Evolutionary conservation across 768 basidiomycete genomes (phyloP), one percentile per base, ranked within the genome.

Genomic region (Pisolithus microcarpus): DNA sequence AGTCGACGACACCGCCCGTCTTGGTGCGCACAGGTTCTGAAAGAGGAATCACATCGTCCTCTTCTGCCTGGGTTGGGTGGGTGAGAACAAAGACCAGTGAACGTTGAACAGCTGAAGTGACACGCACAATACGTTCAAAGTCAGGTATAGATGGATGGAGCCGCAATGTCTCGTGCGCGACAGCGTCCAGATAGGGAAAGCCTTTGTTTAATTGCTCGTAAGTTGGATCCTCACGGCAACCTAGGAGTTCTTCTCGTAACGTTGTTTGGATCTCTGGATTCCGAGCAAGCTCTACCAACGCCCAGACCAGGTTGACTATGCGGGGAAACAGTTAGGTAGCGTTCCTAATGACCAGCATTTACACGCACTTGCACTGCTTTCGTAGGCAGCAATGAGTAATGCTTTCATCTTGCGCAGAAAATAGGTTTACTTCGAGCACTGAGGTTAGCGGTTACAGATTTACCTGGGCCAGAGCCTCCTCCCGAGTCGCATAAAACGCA

Each of bases 41-140:
- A n/a, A 86, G 70, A 0, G 83, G 84, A 10, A 87, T 71, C 2
- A 81, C 61, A 50, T 82, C 78, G 58, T 85, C 83, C 50, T 72
- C 64, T 1, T 65, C 58, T 0, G 78, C 75, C 73, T 80, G 51
- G 8, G 19, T 36, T 24, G 38, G 4, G 16, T 18, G 4, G 18
- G 21, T 19, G 24, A 21, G 26, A 34, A 15, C 9, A 19, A n/a
- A 46, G 4, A 34, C 34, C 34, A 34, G 18, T 23, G 39, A 23
- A n/a, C n/a, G n/a, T n/a, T n/a, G n/a, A n/a, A 40, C 39, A 19
- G 8, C 39, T 10, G 7, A 18, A 2, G 39, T 18, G 18, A 4
- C 8, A 59, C 61, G 19, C 52, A 62, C 58, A 0, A 58, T 1
- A 21, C 58, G 54, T 1, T n/a, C 49, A 2, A 38, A 5, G 18